These are phyloP conservation scores for Septoria petroselini DNA, from an alignment of 2,329 filamentous ascomycete genomes.

Conservation along the genomic window DNA sequence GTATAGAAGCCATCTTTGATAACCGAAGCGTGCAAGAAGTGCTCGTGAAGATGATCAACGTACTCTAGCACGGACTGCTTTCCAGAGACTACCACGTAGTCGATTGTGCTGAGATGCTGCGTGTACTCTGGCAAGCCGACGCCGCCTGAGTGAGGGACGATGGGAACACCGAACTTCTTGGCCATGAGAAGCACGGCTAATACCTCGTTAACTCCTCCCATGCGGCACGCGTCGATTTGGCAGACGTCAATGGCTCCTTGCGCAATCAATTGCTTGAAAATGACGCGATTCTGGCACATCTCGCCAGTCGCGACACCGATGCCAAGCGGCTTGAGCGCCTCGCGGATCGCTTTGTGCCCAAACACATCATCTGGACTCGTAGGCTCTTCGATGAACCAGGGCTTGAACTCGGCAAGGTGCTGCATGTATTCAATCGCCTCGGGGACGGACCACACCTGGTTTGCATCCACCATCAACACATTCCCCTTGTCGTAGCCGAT, in stretches of 20 bases:
- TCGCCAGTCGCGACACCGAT: constrained; percentile 89
- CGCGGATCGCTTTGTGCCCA: constrained; percentile 79
- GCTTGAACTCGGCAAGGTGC: constrained; percentile 75
- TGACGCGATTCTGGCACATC: constrained; percentile 92
- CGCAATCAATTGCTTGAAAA: constrained; percentile 88
- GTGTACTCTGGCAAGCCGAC: constrained; percentile 93
- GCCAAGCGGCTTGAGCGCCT: constrained; percentile 69
- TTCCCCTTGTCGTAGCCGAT: constrained; percentile 81
- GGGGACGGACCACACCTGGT: constrained; percentile 85
- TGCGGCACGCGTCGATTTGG: constrained; percentile 84
- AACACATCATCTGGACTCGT: constrained; percentile 87
- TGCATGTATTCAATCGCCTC: constrained; percentile 87
- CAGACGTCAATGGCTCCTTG: constrained; percentile 79
- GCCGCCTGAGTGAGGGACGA: constrained; percentile 85
- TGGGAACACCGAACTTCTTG: constrained; percentile 71
- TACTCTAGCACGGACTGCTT: constrained; percentile 78
- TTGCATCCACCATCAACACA: constrained; percentile 88
- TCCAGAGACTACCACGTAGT: constrained; percentile 82
- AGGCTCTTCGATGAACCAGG: constrained; percentile 85
- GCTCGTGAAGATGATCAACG: constrained; percentile 90
- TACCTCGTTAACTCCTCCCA: constrained; percentile 89
- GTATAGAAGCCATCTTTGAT: constrained; percentile 85
- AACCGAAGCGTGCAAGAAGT: constrained; percentile 77
- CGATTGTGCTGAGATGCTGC: constrained; percentile 86
- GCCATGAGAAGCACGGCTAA: constrained; percentile 86